Evolutionary conservation across 2,329 filamentous ascomycete species (phyloP), one percentile per base, ranked within the genome.

Genomic region (Huntiella abstrusa): DNA sequence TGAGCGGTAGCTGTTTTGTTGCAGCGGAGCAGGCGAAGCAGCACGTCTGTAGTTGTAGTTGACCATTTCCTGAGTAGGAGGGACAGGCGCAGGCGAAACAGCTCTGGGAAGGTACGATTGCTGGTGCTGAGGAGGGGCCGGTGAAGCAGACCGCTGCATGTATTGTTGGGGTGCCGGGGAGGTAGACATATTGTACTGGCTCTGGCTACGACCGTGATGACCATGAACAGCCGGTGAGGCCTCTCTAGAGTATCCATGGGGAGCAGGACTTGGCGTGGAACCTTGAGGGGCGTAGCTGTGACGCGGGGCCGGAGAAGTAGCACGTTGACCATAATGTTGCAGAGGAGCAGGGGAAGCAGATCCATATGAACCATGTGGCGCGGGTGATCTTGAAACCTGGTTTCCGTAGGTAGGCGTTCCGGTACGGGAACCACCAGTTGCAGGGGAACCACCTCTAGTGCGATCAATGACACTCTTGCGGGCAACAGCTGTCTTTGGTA

Each of bases 21-120:
- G 35, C 2, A 39, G 50, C 52, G 48, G 48, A 5, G 48, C 48
- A 15, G 48, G 48, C 19, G 48, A 49, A 10, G 41, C 44, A 16
- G 48, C 46, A 33, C 57, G 57, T 12, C 58, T 54, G 49, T 56
- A 48, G 55, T 44, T 46, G 36, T 49, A 49, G 28, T 43, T 43
- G 13, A 32, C 41, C 34, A 47, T 46, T 32, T 49, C 43, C 44
- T 49, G 48, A 2, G 45, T 41, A 5, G 48, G 54, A 13, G 57
- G 55, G 8, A 57, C 57, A 5, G 59, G 61, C 2, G 55, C 56
- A 4, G 61, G 63, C 4, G 63, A 65, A 33, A 60, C 55, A 10
- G 57, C 58, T 51, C 66, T 58, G 7, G 59, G 55, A 49, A 58
- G 49, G 51, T 58, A 60, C 2, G 52, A 52, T 8, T 49, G 48